Conservation (phyloP, 169 alveolate species). For the Eimeria maxima region DNA sequence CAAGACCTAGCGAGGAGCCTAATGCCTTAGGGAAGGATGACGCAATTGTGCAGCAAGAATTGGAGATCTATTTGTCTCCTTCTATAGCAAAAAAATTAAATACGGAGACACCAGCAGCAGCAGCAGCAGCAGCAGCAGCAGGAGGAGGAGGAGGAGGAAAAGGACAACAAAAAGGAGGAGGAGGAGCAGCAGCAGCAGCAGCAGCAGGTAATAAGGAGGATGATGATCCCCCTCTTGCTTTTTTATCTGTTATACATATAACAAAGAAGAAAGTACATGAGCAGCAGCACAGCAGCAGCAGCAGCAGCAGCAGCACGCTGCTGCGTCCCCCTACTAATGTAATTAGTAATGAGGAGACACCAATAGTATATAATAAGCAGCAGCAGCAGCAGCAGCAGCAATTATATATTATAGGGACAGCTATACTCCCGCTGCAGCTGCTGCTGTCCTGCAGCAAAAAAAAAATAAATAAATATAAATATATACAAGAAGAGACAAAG, state of each 20-base stretch:
- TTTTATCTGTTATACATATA: constrained; percentile 31
- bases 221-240: constrained; percentile 1
- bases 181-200: constrained; percentile 39
- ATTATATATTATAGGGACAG: neutral
- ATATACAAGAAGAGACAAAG: neutral
- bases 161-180: neutral
- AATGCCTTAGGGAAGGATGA: constrained; percentile 61
- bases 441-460: neutral
- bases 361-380: neutral
- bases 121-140: neutral
- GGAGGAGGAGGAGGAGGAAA: neutral
- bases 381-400: constrained; percentile 1
- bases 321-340: neutral
- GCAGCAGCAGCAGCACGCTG: constrained; percentile 16
- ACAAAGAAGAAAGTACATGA: neutral
- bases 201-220: neutral
- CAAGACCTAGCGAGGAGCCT: constrained; percentile 25
- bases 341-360: constrained; percentile 22
- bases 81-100: neutral
- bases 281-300: neutral
- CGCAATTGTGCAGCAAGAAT: constrained; percentile 55
- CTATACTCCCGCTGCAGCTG: neutral
- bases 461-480: neutral
- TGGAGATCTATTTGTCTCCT: neutral
- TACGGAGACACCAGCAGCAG: neutral